Evolutionary conservation across 1,284 basidiomycete species (phyloP).

Genomic region (Cutaneotrichosporon sp.): DNA sequence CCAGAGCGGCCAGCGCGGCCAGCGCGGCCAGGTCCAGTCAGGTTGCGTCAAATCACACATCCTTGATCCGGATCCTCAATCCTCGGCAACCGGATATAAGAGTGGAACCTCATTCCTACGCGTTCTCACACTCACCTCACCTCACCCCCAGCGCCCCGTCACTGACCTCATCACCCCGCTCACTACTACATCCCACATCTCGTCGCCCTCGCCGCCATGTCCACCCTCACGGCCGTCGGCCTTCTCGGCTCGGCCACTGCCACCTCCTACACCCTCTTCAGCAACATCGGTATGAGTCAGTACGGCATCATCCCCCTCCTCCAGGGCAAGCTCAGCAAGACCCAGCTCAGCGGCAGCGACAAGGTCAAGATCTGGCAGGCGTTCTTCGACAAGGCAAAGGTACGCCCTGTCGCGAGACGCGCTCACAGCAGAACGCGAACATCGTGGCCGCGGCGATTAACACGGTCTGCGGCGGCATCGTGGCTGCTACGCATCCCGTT

Average conservation of each 20-base stretch:
- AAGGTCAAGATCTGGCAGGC: conserved; percentile 16
- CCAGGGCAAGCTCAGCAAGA: conserved; percentile 12
- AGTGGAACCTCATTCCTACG: too few species aligned
- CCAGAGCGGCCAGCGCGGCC: too few species aligned
- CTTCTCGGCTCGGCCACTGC: conserved; percentile 20
- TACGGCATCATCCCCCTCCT: conserved; percentile 26
- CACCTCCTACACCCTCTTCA: conserved; percentile 27
- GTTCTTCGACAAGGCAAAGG: conserved; percentile 19
- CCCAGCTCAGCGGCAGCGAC: conserved; percentile 2
- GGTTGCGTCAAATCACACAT: too few species aligned
- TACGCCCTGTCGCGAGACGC: not conserved
- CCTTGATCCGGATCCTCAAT: too few species aligned
- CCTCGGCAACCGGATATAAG: too few species aligned
- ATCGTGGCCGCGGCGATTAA: conserved; percentile 10
- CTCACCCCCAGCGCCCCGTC: too few species aligned
- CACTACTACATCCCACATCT: not conserved
- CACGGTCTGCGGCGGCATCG: conserved; percentile 14
- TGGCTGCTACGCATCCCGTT: conserved; percentile 18
- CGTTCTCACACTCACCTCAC: too few species aligned
- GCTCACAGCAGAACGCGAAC: conserved; percentile 13
- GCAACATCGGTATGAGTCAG: conserved; percentile 18
- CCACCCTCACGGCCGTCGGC: conserved; percentile 15
- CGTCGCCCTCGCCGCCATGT: not conserved
- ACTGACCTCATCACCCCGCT: not conserved
- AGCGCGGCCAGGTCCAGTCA: too few species aligned